These are phyloP conservation scores for Caryopteris hybrid DNA, from an alignment of 305 asterid genomes.

Conservation along the genomic window DNA sequence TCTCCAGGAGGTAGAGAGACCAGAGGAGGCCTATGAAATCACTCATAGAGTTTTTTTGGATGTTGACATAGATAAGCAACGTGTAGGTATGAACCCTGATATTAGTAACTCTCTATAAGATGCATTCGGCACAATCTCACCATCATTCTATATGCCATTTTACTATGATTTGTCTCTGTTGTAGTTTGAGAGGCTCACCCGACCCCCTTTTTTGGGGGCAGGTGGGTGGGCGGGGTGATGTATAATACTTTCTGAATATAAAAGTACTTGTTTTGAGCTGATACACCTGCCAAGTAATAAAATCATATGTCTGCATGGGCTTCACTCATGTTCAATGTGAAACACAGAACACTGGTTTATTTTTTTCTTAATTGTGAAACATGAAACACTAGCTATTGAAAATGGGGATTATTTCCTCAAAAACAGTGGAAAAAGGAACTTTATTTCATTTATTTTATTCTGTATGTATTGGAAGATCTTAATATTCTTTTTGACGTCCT, in stretches of 20 bases:
- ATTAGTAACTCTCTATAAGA: too few species aligned
- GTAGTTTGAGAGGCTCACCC: background rate
- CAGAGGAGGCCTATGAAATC: slow-evolving; percentile 64
- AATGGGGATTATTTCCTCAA: background rate
- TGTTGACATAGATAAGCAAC: slow-evolving; percentile 91
- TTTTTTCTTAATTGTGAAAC: background rate
- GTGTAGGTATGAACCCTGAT: slow-evolving; percentile 48
- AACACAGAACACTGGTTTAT: too few species aligned
- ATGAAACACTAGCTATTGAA: background rate
- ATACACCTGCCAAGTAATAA: background rate
- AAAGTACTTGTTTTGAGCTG: background rate
- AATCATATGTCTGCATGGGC: background rate
- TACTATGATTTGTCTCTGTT: background rate
- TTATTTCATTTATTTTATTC: background rate
- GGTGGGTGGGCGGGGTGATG: background rate
- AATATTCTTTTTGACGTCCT: background rate
- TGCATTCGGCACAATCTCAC: too few species aligned
- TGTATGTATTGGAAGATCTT: background rate
- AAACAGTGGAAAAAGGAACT: background rate
- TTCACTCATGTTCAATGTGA: too few species aligned
- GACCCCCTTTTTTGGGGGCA: background rate
- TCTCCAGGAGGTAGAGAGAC: slow-evolving; percentile 49
- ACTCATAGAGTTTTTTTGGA: slow-evolving; percentile 90
- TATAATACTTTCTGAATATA: background rate
- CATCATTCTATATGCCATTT: background rate